Evolutionary conservation across 1,284 basidiomycete species (phyloP).

Genomic region (Phenoliferia sp.): DNA sequence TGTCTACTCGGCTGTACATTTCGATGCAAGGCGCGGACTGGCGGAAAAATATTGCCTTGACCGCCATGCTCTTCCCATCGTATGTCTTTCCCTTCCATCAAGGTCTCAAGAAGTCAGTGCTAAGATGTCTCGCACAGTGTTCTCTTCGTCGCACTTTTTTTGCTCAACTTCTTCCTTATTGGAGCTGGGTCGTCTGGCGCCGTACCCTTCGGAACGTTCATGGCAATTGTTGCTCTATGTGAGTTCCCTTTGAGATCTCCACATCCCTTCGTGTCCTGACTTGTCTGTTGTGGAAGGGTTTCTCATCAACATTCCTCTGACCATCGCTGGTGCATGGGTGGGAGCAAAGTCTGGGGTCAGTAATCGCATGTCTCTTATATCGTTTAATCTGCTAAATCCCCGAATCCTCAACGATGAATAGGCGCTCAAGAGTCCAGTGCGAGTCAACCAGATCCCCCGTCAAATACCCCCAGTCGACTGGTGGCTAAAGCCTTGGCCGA

Average conservation of each 20-base stretch:
- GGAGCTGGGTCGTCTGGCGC: conserved; percentile 85
- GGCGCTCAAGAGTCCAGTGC: conserved; percentile 71
- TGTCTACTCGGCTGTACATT: conserved; percentile 76
- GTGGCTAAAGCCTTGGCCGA: conserved; percentile 52
- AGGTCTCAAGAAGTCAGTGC: not conserved
- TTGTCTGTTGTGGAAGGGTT: conserved; percentile 53
- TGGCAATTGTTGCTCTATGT: conserved; percentile 78
- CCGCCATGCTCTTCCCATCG: conserved; percentile 84
- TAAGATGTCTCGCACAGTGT: conserved; percentile 47
- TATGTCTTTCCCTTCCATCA: conserved; percentile 43
- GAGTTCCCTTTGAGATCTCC: not conserved
- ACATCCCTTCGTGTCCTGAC: not conserved
- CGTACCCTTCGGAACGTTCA: conserved; percentile 92
- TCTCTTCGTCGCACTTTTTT: conserved; percentile 74
- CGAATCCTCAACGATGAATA: conserved; percentile 38
- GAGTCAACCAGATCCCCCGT: conserved; percentile 81
- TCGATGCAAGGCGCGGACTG: conserved; percentile 76
- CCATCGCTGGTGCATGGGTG: conserved; percentile 55
- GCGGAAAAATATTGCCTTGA: conserved; percentile 78
- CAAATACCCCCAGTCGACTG: conserved; percentile 44
- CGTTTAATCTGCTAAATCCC: not conserved
- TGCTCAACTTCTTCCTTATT: conserved; percentile 82
- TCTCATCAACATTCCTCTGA: conserved; percentile 79
- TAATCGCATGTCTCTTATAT: conserved; percentile 1
- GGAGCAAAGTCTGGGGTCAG: conserved; percentile 83